Evolutionary conservation across 352 stramenopile species (phyloP), one percentile per base, ranked within the genome.

Genomic region (Aphanomyces euteiches): DNA sequence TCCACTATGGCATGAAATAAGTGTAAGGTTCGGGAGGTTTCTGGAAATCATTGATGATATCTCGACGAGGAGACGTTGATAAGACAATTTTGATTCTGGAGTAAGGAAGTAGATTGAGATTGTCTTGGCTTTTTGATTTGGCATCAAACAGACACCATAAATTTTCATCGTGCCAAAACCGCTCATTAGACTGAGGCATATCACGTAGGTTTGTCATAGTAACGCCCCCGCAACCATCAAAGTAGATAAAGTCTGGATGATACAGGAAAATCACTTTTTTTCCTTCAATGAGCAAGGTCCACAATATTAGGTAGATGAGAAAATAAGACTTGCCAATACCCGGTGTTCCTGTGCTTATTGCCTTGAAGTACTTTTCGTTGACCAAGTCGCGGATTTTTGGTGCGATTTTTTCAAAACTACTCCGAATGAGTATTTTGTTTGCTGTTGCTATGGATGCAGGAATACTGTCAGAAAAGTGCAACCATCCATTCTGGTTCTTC

Each of bases 281-380:
- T 67, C 74, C 73, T 5, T 68, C 64, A 60, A 75, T 70, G 60
- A 80, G 74, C 73, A 79, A 76, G 47, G 50, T 76, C 72, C 70
- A 78, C 72, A 78, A 75, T 15, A n/a, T n/a, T n/a, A 78, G 56
- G 40, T 79, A 79, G 73, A 77, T 75, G 48, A 79, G 39, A 41
- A 79, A 78, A 48, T 77, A 68, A 50, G 75, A 80, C 57, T 80
- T 80, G 8, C 73, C 73, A 69, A 72, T 57, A n/a, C 75, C 73
- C 71, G 70, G 69, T 39, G 75, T 77, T 39, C 73, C 75, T 39
- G 73, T 78, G 53, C 78, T 37, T 28, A 80, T 60, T 34, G 54
- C 54, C 19, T 60, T 60, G 28, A 60, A 60, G 19, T 34, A n/a
- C 43, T n/a, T n/a, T 28, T 28, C 28, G 28, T 28, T 50, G 43